These are phyloP conservation scores for Dothidotthia symphoricarpi DNA, from an alignment of 2,329 filamentous ascomycete species.

Conservation along the genomic window DNA sequence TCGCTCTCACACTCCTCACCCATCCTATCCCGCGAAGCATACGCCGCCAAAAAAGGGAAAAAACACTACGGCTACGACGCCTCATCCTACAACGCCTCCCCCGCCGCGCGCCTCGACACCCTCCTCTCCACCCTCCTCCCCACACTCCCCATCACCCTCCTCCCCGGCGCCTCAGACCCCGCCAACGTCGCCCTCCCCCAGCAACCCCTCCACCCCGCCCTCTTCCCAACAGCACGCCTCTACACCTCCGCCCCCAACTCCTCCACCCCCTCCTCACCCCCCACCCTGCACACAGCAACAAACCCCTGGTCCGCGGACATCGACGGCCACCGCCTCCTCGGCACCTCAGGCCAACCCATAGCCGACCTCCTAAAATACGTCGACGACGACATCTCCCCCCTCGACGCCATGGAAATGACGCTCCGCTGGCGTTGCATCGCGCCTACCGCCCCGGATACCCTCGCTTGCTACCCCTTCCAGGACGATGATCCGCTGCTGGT, in stretches of 20 bases:
- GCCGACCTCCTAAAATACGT: slow-evolving; percentile 94
- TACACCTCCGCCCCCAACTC: slow-evolving; percentile 57
- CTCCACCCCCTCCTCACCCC: slow-evolving; percentile 44
- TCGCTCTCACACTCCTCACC: slow-evolving; percentile 61
- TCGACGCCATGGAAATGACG: slow-evolving; percentile 93
- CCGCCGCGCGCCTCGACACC: slow-evolving; percentile 77
- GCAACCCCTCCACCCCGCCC: slow-evolving; percentile 86
- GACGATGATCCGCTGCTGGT: slow-evolving; percentile 89
- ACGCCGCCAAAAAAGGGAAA: slow-evolving; percentile 49
- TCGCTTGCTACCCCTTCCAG: slow-evolving; percentile 97
- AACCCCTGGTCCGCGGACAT: slow-evolving; percentile 92
- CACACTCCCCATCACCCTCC: slow-evolving; percentile 80
- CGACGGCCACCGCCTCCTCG: slow-evolving; percentile 84
- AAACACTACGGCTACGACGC: slow-evolving; percentile 97
- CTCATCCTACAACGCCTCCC: slow-evolving; percentile 79
- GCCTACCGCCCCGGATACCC: slow-evolving; percentile 90
- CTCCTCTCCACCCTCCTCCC: slow-evolving; percentile 81
- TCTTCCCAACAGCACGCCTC: slow-evolving; percentile 74
- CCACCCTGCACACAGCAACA: slow-evolving; percentile 85
- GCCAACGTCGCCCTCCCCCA: slow-evolving; percentile 89
- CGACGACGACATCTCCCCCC: slow-evolving; percentile 67
- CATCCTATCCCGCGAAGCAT: slow-evolving; percentile 49
- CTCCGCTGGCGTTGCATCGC: slow-evolving; percentile 88
- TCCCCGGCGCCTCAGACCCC: slow-evolving; percentile 81
- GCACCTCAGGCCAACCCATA: slow-evolving; percentile 86